These are phyloP conservation scores for Voacanga thouarsii DNA, from an alignment of 257 asterid genomes.

Conservation along the genomic window DNA sequence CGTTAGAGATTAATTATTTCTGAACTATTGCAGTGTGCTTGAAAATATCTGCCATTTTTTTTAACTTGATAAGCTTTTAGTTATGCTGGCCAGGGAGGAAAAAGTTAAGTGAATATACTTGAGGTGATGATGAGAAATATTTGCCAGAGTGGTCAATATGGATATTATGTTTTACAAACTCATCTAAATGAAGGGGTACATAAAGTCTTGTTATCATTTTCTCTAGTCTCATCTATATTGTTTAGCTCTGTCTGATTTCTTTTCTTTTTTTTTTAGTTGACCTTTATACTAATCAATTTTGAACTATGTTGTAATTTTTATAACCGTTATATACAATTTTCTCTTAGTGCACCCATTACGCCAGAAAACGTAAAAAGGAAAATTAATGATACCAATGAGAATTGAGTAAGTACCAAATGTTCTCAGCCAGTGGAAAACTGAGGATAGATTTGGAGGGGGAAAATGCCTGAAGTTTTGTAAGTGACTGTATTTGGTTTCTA, in stretches of 20 bases:
- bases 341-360: no score
- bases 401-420: no score
- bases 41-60: no score
- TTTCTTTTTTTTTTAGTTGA: no score
- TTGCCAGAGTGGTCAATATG: neutral
- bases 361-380: no score
- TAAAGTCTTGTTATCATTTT: neutral
- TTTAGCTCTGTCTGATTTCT: neutral
- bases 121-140: neutral
- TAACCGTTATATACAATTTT: no score
- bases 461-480: no score
- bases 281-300: neutral
- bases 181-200: neutral
- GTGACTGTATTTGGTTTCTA: no score
- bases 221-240: no score
- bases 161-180: neutral
- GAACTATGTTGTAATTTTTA: neutral
- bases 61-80: neutral
- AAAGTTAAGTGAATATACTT: neutral
- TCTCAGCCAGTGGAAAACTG: no score
- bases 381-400: no score
- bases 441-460: no score
- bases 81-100: neutral
- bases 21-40: neutral
- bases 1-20: neutral